phyloP scores from a whole-genome alignment of 2,329 filamentous ascomycete genomes.

The Fusarium pseudonygamai region DNA sequence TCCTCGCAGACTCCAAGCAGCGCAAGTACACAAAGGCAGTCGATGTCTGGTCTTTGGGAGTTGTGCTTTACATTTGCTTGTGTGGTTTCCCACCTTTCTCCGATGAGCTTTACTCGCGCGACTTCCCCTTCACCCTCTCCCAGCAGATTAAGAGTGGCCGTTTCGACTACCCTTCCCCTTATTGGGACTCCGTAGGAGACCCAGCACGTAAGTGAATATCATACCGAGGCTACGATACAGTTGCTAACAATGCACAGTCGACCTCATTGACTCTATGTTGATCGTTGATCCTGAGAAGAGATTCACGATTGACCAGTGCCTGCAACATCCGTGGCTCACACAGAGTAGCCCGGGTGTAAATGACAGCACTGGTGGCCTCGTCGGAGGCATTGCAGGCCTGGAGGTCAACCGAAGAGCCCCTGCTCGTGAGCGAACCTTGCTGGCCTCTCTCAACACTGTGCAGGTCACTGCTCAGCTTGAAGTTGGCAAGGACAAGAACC shows the following conservation, averaged over 20 bases:
- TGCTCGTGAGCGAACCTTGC: constrained; percentile 82
- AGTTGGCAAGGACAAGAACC: constrained; percentile 63
- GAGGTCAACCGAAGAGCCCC: constrained; percentile 87
- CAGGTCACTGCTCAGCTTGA: constrained; percentile 63
- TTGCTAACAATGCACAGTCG: constrained; percentile 59
- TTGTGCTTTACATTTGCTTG: constrained; percentile 95
- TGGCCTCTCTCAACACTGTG: constrained; percentile 83
- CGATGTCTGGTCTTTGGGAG: constrained; percentile 96
- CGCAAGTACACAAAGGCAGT: constrained; percentile 95
- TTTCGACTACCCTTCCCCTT: constrained; percentile 95
- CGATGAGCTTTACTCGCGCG: constrained; percentile 83
- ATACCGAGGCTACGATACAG: neutral
- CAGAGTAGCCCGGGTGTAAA: constrained; percentile 68
- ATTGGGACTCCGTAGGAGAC: constrained; percentile 75
- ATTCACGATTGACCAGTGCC: constrained; percentile 88
- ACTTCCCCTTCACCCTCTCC: constrained; percentile 90
- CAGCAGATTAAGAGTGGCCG: constrained; percentile 88
- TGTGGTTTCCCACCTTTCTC: constrained; percentile 98
- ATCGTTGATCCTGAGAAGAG: constrained; percentile 85
- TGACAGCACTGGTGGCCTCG: constrained; percentile 92
- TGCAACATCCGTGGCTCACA: constrained; percentile 90
- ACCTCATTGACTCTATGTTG: constrained; percentile 95
- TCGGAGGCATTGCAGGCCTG: constrained; percentile 82
- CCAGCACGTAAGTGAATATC: constrained; percentile 67
- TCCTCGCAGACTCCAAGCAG: constrained; percentile 81